These are phyloP conservation scores for Alternaria sp. DNA, from an alignment of 2,329 filamentous ascomycete species.

Conservation along the genomic window DNA sequence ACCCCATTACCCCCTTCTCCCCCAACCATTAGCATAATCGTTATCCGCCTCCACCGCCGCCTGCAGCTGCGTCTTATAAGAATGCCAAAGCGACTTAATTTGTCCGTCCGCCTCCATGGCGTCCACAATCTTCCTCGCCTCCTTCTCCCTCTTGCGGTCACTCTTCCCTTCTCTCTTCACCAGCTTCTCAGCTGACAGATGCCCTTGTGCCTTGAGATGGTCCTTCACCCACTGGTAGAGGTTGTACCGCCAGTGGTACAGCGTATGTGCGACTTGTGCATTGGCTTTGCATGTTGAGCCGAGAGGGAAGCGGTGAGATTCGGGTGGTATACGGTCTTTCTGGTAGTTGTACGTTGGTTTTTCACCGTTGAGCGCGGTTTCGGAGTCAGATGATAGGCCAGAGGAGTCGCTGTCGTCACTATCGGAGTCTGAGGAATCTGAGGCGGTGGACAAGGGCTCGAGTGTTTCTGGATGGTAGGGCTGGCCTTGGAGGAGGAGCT, in stretches of 20 bases:
- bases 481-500: slow-evolving; percentile 69
- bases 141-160: slow-evolving; percentile 64
- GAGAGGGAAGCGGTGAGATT: slow-evolving; percentile 39
- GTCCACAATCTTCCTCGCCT: slow-evolving; percentile 71
- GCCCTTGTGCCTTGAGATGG: slow-evolving; percentile 66
- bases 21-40: slow-evolving; percentile 14
- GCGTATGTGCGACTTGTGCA: slow-evolving; percentile 73
- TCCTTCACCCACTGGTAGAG: slow-evolving; percentile 76
- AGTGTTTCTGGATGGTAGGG: slow-evolving; percentile 73
- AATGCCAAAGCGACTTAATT: slow-evolving; percentile 68
- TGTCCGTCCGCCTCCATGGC: slow-evolving; percentile 68
- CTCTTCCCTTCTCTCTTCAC: slow-evolving; percentile 69
- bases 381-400: slow-evolving; percentile 31
- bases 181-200: slow-evolving; percentile 66
- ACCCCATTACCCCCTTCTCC: background rate
- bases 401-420: slow-evolving; percentile 19
- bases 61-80: slow-evolving; percentile 69
- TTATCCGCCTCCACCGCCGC: slow-evolving; percentile 44
- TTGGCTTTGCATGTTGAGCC: slow-evolving; percentile 64
- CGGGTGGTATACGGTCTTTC: slow-evolving; percentile 40
- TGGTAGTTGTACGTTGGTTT: slow-evolving; percentile 35
- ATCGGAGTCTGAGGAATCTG: slow-evolving; percentile 38
- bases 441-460: slow-evolving; percentile 64
- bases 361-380: slow-evolving; percentile 30
- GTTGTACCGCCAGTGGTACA: slow-evolving; percentile 78